Evolutionary conservation across 805 yeast genomes (phyloP).

Genomic region (Huiozyma naganishii): DNA sequence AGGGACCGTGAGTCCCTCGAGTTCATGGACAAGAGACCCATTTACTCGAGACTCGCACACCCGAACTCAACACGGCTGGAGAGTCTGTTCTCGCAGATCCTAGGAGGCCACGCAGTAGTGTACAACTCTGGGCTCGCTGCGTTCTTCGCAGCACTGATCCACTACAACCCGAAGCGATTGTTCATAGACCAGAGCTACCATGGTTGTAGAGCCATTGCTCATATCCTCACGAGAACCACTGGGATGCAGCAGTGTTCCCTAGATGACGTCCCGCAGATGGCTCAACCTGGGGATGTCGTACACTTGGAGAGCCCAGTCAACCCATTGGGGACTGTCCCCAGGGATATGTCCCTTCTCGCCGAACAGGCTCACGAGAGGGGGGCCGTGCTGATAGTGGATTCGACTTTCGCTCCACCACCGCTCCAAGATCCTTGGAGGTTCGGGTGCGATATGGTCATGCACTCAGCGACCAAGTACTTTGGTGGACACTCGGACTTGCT

Average conservation of each 20-base stretch:
- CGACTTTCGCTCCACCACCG: constrained; percentile 94
- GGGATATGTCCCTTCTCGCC: constrained; percentile 53
- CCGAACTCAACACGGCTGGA: constrained; percentile 66
- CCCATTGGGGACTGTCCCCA: constrained; percentile 55
- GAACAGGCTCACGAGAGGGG: constrained; percentile 67
- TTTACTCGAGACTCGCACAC: constrained; percentile 67
- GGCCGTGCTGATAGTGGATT: constrained; percentile 62
- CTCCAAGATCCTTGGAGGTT: constrained; percentile 67
- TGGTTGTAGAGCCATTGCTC: constrained; percentile 67
- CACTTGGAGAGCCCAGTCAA: constrained; percentile 86
- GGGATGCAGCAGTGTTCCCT: constrained; percentile 42
- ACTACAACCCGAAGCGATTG: constrained; percentile 60
- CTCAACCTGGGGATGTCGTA: constrained; percentile 56
- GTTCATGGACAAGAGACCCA: constrained; percentile 28
- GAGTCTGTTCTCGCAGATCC: constrained; percentile 44
- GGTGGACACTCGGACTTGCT: constrained; percentile 93
- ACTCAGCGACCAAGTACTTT: constrained; percentile 86
- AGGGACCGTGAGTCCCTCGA: constrained; percentile 28
- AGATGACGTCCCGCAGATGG: constrained; percentile 39
- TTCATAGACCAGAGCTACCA: constrained; percentile 77
- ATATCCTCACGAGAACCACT: constrained; percentile 48
- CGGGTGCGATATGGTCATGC: constrained; percentile 85
- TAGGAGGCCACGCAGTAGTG: constrained; percentile 55
- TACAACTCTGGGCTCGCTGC: constrained; percentile 79
- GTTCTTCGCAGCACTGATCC: constrained; percentile 60